phyloP scores from a whole-genome alignment of 345 rosid genomes.

The Conringia planisiliqua region DNA sequence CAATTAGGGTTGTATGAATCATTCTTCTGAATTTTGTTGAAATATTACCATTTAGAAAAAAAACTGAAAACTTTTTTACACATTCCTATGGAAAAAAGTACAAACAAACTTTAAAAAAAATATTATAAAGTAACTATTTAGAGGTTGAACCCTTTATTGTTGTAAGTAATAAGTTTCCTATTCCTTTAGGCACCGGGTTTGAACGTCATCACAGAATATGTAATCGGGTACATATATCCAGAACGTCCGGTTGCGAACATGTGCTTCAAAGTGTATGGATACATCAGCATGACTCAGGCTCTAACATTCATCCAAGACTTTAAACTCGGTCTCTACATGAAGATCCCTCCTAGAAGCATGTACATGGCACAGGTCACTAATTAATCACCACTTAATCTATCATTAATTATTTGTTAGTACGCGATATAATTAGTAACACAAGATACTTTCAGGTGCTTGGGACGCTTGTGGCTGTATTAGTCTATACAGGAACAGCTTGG shows the following conservation, averaged over 20 bases:
- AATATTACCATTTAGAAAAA: not conserved
- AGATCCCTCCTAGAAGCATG: slow-evolving; percentile 86
- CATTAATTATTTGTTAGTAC: not conserved
- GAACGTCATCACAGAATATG: slow-evolving; percentile 73
- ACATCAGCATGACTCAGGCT: slow-evolving; percentile 80
- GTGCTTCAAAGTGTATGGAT: slow-evolving; percentile 91
- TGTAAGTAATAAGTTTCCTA: not conserved
- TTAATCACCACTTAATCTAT: not conserved
- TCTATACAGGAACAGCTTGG: slow-evolving; percentile 73
- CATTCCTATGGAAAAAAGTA: not conserved
- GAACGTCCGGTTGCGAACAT: slow-evolving; percentile 87
- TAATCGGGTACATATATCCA: slow-evolving; percentile 73
- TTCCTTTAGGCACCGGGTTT: slow-evolving; percentile 50
- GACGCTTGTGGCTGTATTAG: slow-evolving; percentile 49
- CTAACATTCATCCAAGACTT: slow-evolving; percentile 64
- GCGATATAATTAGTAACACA: not conserved
- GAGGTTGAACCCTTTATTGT: not conserved
- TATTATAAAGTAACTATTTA: too few relatives aligned
- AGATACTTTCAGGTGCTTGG: slow-evolving; percentile 51
- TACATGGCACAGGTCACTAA: slow-evolving; percentile 46
- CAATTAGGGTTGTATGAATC: not conserved
- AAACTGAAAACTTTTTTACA: not conserved
- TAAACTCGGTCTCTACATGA: slow-evolving; percentile 92
- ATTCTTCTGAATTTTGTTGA: not conserved
- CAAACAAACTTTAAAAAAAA: not conserved